Conservation (phyloP, 208 protist species). For the Trypanosoma melophagium region DNA sequence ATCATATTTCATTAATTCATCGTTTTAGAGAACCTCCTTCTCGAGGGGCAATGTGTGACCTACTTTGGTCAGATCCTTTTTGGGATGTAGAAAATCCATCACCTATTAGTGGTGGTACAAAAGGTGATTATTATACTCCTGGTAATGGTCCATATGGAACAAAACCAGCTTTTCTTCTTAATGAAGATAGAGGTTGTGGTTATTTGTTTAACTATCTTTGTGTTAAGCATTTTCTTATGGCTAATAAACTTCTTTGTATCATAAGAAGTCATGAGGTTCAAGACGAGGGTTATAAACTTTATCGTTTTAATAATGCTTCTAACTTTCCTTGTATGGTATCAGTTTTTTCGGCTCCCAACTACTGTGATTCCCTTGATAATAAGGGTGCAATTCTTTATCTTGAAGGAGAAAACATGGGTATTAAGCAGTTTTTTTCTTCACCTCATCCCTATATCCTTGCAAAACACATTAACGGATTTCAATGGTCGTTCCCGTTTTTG, state of each 20-base stretch:
- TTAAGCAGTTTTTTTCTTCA: slow-evolving; percentile 84
- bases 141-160: slow-evolving; percentile 56
- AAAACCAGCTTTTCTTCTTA: slow-evolving; percentile 57
- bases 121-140: slow-evolving; percentile 62
- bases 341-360: slow-evolving; percentile 98
- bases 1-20: slow-evolving; percentile 92
- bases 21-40: slow-evolving; percentile 98
- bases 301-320: slow-evolving; percentile 77
- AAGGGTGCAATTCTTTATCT: slow-evolving; percentile 93
- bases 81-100: slow-evolving; percentile 84
- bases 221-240: slow-evolving; percentile 90
- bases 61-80: slow-evolving; percentile 99
- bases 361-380: slow-evolving; percentile 97
- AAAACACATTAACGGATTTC: slow-evolving; percentile 55
- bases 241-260: slow-evolving; percentile 95
- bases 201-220: slow-evolving; percentile 85
- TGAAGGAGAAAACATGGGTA: slow-evolving; percentile 86
- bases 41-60: slow-evolving; percentile 97
- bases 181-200: slow-evolving; percentile 74
- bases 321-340: slow-evolving; percentile 97
- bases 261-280: slow-evolving; percentile 96
- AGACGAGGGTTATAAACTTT: slow-evolving; percentile 93
- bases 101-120: slow-evolving; percentile 76
- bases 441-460: slow-evolving; percentile 73
- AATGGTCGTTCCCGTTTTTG: slow-evolving; percentile 79